Percentiles rank a stretch among this genome's conserved stretches.
phyloP scores from a whole-genome alignment of 179 eudicot genomes.

The Camellia oleifera region DNA sequence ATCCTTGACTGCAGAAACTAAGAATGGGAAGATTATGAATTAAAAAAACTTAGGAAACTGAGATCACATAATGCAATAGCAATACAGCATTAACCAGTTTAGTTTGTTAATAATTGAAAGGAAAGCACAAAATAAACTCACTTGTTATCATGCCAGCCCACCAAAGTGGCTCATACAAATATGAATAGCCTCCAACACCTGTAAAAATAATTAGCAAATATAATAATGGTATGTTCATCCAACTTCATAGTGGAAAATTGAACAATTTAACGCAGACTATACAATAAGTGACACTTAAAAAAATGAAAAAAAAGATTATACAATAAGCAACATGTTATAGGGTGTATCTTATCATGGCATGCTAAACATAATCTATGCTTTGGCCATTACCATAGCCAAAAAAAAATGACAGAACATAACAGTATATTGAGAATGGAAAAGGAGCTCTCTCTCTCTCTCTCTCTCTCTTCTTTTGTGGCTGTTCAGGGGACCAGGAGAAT shows the following conservation, averaged over 20 bases:
- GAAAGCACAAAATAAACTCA: slow-evolving; percentile 26
- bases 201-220: slow-evolving; percentile 17
- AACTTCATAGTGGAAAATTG: neutral
- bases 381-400: neutral
- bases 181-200: slow-evolving; percentile 79
- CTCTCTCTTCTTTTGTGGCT: no score
- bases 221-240: neutral
- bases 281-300: neutral
- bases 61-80: neutral
- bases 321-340: neutral
- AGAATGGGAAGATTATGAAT: neutral
- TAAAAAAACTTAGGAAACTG: neutral
- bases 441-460: no score
- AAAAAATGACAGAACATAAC: neutral
- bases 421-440: no score
- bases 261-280: neutral
- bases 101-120: neutral
- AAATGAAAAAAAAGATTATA: neutral
- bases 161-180: slow-evolving; percentile 74
- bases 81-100: neutral
- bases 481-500: neutral
- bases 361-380: neutral
- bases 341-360: neutral
- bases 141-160: slow-evolving; percentile 84
- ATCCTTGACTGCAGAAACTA: neutral